Evolutionary conservation across 768 basidiomycete genomes (phyloP), one percentile per base, ranked within the genome.

Genomic region (Calvatia gigantea): DNA sequence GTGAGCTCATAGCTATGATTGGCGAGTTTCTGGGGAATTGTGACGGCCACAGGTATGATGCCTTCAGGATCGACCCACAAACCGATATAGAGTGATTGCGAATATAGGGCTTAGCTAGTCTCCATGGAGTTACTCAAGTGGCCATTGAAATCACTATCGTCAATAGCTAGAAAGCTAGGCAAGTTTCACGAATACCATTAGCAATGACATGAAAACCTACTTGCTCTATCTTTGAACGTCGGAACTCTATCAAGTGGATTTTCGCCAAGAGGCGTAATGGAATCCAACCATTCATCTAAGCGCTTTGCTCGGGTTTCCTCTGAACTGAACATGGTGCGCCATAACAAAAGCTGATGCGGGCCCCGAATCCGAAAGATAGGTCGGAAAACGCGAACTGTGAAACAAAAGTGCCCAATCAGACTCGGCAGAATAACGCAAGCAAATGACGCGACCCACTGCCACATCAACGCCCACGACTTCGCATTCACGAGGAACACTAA

Each of bases 101-200:
- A n/a, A n/a, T n/a, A n/a, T n/a, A n/a, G n/a, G n/a, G n/a, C n/a
- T n/a, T n/a, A n/a, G n/a, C n/a, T n/a, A n/a, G n/a, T n/a, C n/a
- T n/a, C n/a, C n/a, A n/a, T 85, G 0, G 89, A 90, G 64, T 93
- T 93, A 65, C 87, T 90, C 56, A 92, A 74, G 63, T 93, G 90
- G 11, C 78, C 65, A 64, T 88, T 83, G 62, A 84, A 85, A 67
- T 93, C 91, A 39, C 79, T 77, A 41, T 91, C 90, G 59, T 91
- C 89, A 6, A 84, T 61, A 54, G 76, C 87, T 87, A 51, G 7
- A 49, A 12, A 41, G 31, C 5, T n/a, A 17, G 17, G 29, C 47
- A 23, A 25, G 31, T 38, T 25, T 27, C n/a, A 28, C 31, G 15
- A 44, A 56, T 38, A 54, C 53, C 35, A 4, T 6, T 46, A 46